Percentiles rank a stretch among this genome's conserved stretches.
These are phyloP conservation scores for Globisporangium heterothallicum DNA, from an alignment of 352 stramenopile genomes.

Conservation along the genomic window DNA sequence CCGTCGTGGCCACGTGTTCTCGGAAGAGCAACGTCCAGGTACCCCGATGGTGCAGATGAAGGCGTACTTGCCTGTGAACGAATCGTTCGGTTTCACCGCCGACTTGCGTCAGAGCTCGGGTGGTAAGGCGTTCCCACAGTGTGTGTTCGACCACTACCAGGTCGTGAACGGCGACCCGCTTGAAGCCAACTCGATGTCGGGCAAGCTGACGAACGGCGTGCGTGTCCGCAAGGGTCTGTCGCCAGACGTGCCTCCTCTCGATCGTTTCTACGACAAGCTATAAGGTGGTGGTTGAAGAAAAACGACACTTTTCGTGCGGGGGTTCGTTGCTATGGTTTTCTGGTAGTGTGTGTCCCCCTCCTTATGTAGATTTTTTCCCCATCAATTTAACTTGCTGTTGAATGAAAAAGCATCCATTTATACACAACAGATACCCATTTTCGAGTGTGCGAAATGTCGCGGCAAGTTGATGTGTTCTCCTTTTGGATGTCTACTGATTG, in stretches of 20 bases:
- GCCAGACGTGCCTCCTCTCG: conserved; percentile 95
- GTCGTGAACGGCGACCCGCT: conserved; percentile 92
- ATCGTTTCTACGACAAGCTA: conserved; percentile 99
- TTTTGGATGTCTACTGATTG: neutral
- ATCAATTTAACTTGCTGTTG: conserved; percentile 15
- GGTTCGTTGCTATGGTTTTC: neutral
- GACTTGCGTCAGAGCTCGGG: conserved; percentile 97
- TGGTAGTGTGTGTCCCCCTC: neutral
- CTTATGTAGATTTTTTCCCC: conserved; percentile 18
- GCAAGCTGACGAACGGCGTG: conserved; percentile 93
- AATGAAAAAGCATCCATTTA: conserved; percentile 18
- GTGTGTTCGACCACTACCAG: conserved; percentile 99
- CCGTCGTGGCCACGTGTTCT: conserved; percentile 98
- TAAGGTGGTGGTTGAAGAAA: conserved; percentile 67
- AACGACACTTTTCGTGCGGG: conserved; percentile 5
- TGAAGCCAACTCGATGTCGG: conserved; percentile 90
- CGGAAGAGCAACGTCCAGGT: conserved; percentile 96
- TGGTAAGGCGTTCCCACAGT: conserved; percentile 99
- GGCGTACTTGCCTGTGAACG: conserved; percentile 99
- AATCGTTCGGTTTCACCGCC: conserved; percentile 99
- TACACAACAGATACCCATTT: neutral
- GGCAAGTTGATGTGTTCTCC: neutral
- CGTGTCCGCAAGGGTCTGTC: conserved; percentile 97
- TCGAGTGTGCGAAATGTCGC: neutral
- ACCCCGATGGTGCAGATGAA: conserved; percentile 99